Evolutionary conservation across 2,329 filamentous ascomycete genomes (phyloP), one percentile per base, ranked within the genome.

Genomic region (Fusarium virguliforme): DNA sequence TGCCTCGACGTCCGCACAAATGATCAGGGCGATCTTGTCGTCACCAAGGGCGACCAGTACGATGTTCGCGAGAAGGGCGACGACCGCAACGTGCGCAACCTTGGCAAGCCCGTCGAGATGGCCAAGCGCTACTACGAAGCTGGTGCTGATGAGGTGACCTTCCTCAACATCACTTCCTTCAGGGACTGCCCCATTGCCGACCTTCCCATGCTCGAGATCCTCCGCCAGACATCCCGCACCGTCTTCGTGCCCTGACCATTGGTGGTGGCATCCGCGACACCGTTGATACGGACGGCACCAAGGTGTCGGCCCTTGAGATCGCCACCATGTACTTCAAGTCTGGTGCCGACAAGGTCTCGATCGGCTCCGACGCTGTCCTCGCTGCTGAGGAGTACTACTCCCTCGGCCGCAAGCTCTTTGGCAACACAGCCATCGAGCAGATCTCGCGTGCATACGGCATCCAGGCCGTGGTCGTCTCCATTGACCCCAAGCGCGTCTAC

Each of bases 21-120:
- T 81, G 96, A 99, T 80, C 87, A 92, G 67, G 96, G 96, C 35
- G 96, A 99, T 81, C 86, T 99, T 9, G 96, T 99, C 0, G 96
- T 99, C 38, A 99, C 96, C 13, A 99, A 99, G 82, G 96, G 96
- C 63, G 96, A 99, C 82, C 95, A 98, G 81, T 99, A 99, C 83
- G 96, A 99, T 77, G 96, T 99, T 7, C 93, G 96, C 34, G 96
- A 98, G 78, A 98, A 98, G 82, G 85, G 85, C 24, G 85, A 83
- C 13, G 85, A 85, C 63, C 86, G 88, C 60, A 79, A 79, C 73
- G 95, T 99, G 37, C 91, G 96, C 70, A 99, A 99, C 81, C 87
- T 99, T 4, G 96, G 96, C 72, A 99, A 99, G 82, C 96, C 96
- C 2, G 95, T 99, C 54, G 94, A 97, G 72, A 93, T 99, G 89